Conservation (phyloP, 371 early-diverging fungal genomes). For the Phascolomyces articulosus region DNA sequence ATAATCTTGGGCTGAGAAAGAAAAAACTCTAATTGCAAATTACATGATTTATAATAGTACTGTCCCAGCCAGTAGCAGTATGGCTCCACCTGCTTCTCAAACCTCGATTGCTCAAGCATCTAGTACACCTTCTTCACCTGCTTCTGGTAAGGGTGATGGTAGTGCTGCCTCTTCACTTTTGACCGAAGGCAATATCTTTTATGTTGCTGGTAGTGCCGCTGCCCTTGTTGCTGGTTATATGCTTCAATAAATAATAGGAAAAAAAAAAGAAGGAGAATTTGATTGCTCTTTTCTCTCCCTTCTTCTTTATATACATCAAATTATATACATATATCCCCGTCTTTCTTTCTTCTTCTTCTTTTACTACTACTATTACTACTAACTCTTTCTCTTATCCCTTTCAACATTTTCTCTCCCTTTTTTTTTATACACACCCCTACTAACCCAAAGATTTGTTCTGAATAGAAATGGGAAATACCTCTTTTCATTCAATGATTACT, state of each 20-base stretch:
- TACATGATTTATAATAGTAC: background rate
- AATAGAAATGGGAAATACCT: too few relatives aligned
- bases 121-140: background rate
- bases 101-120: background rate
- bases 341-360: background rate
- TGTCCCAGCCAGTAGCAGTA: background rate
- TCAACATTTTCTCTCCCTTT: background rate
- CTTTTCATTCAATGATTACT: too few relatives aligned
- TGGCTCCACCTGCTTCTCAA: background rate
- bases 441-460: too few relatives aligned
- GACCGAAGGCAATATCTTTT: background rate
- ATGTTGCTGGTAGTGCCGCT: background rate
- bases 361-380: too few relatives aligned
- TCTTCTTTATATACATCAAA: background rate
- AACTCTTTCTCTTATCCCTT: too few relatives aligned
- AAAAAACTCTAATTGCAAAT: background rate
- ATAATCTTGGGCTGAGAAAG: background rate
- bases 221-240: background rate
- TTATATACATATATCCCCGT: too few relatives aligned
- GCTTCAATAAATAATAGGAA: too few relatives aligned
- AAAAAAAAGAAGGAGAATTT: too few relatives aligned
- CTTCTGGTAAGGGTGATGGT: background rate
- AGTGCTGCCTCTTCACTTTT: conserved; percentile 1
- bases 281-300: background rate
- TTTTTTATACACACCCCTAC: background rate